Conservation (phyloP, 352 stramenopile genomes). For the Aphanomyces invadans region DNA sequence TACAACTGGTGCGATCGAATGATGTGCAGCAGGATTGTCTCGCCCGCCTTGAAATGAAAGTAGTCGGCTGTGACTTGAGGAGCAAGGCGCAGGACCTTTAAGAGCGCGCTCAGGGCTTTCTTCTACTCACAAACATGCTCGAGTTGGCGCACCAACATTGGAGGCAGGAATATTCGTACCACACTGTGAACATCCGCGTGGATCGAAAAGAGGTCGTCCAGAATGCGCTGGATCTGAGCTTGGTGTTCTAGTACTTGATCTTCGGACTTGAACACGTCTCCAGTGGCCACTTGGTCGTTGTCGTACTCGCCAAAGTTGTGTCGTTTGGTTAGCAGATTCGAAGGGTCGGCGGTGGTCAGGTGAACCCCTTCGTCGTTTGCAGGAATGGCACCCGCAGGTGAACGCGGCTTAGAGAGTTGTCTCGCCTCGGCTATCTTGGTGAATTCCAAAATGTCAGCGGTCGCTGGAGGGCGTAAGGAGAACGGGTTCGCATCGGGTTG, state of each 20-base stretch:
- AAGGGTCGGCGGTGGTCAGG: not conserved
- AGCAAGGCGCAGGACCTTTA: conserved; percentile 50
- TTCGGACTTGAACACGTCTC: conserved; percentile 2
- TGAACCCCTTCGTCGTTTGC: not conserved
- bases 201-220: conserved; percentile 24
- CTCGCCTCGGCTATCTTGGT: conserved; percentile 3
- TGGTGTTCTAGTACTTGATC: conserved; percentile 20
- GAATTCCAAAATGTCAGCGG: conserved; percentile 2
- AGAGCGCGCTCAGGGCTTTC: conserved; percentile 52
- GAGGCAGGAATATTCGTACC: not conserved
- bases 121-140: conserved; percentile 33
- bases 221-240: conserved; percentile 11
- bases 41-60: conserved; percentile 48
- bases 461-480: not conserved
- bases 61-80: conserved; percentile 63
- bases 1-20: conserved; percentile 50
- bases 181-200: conserved; percentile 24
- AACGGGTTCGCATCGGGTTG: not conserved
- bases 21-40: conserved; percentile 45
- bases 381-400: not conserved
- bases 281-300: not conserved
- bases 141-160: not conserved
- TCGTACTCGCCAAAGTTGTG: conserved; percentile 8
- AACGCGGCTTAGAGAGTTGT: not conserved
- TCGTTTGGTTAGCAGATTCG: not conserved